Evolutionary conservation across 768 basidiomycete genomes (phyloP), one percentile per base, ranked within the genome.

Genomic region (Peribolospora kevripleyi): DNA sequence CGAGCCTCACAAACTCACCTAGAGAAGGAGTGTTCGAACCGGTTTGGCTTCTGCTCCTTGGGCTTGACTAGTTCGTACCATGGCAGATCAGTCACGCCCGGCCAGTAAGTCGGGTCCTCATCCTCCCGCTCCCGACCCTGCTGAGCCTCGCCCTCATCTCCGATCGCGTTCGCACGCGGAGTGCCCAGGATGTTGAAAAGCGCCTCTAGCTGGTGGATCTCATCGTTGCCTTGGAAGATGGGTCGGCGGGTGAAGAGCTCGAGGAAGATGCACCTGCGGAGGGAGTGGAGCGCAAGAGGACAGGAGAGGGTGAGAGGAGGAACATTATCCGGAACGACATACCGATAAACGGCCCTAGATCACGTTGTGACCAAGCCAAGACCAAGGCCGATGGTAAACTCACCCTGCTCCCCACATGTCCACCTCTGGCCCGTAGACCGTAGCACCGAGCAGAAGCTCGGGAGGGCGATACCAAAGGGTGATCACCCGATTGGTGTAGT

Each of bases 351-450:
- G 51, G 11, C 40, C n/a, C 36, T 8, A n/a, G 11, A 42, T 38
- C n/a, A 48, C 13, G 48, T 37, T 48, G 10, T 45, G 36, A 11
- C n/a, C 46, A 42, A 6, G 25, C 10, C 42, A 53, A 9, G 54
- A 25, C 25, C 25, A 25, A 25, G 25, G 25, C 25, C 25, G 25
- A 25, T 25, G 25, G 42, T 9, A 46, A 41, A 69, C 75, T 61
- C 69, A 91, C 87, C 93, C 93, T 46, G 93, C 93, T 66, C 87
- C 91, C 93, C 93, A 99, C 81, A 97, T 93, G 64, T 98, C 93
- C 36, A 98, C 91, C 64, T 91, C 90, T 5, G 88, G 81, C 3
- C 87, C 90, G 69, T 98, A 98, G 9, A 87, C 77, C 0, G 93
- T 98, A 40, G 88, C 84, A 39, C 93, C 93, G 62, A 95, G 80